A percentile compares a stretch with the other conserved stretches of the same genome.
Conservation (phyloP, 192 early-diverging fungal species). For the Backusella macrospora region DNA sequence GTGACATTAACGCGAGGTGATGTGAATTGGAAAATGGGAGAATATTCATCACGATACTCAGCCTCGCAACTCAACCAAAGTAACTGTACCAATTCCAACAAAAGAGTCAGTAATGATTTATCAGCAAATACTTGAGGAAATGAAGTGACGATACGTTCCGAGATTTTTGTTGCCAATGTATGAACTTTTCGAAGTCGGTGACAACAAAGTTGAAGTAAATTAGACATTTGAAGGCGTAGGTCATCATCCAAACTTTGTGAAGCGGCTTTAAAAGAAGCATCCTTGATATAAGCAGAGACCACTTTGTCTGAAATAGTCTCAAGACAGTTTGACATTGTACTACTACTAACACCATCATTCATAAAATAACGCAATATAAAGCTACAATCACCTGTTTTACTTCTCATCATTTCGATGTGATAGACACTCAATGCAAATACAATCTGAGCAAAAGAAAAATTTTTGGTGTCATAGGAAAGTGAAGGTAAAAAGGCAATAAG, state of each 20-base stretch:
- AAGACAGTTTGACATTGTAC: conserved; percentile 69
- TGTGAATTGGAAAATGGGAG: conserved; percentile 69
- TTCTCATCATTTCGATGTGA: conserved; percentile 80
- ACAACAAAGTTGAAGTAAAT: conserved; percentile 64
- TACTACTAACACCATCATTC: conserved; percentile 80
- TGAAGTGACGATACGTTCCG: conserved; percentile 55
- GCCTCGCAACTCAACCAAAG: conserved; percentile 78
- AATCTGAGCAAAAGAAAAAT: conserved; percentile 68
- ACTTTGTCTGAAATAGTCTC: conserved; percentile 73
- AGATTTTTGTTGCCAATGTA: conserved; percentile 59
- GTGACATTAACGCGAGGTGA: conserved; percentile 63
- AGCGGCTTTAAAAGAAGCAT: conserved; percentile 46
- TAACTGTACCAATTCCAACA: conserved; percentile 83
- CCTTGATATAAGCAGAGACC: conserved; percentile 48
- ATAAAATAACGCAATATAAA: conserved; percentile 81
- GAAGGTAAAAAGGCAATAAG: conserved; percentile 59
- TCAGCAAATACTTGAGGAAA: conserved; percentile 86
- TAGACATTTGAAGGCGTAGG: conserved; percentile 56
- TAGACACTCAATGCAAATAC: conserved; percentile 86
- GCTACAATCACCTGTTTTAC: conserved; percentile 63
- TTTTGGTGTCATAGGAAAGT: conserved; percentile 54
- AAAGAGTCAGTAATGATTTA: conserved; percentile 61
- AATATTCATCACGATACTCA: conserved; percentile 76
- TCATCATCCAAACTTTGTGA: conserved; percentile 52
- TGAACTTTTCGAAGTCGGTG: conserved; percentile 74